Evolutionary conservation across 2,329 filamentous ascomycete genomes (phyloP), one percentile per base, ranked within the genome.

Genomic region (Colletotrichum karsti): DNA sequence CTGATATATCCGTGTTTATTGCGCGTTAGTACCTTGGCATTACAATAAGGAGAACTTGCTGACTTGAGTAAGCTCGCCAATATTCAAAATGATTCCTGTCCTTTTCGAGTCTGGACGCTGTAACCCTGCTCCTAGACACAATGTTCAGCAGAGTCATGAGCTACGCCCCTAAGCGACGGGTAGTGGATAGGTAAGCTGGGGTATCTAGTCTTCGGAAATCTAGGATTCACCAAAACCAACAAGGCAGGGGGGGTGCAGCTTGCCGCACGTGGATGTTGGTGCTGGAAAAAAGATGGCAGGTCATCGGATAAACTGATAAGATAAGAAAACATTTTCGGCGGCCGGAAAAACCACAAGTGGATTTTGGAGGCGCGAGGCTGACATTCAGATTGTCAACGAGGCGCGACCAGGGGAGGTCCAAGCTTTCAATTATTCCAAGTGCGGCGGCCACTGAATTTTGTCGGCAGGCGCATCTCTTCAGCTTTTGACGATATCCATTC

Each of bases 391-490:
- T n/a, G n/a, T 20, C 28, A 30, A 64, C 53, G 30, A 64, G 65
- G 60, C 53, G 60, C 53, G 44, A 46, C 30, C 55, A 46, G 22
- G 44, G 48, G 51, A 51, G 65, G 65, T 68, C 65, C 65, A 68
- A 68, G 65, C 65, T 68, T 59, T 64, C 60, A 65, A 68, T 68
- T 54, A 50, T 68, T 68, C 54, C 48, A 37, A 30, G 59, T 54
- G 53, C 28, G 53, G 46, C 46, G 54, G 53, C 61, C 24, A 68
- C 46, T 41, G 61, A 68, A 68, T 65, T 65, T 68, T 68, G 54
- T 28, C 60, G 61, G 44, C 15, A 39, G 64, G 62, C 60, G 61
- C 26, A 42, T 68, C 20, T 13, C 30, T 46, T 65, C 15, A 65
- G 50, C 48, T 22, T 53, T 30, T 51, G 8, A 44, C 20, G n/a